Percentiles rank a stretch among this genome's conserved stretches.
These are phyloP conservation scores for Penicillium macrosclerotiorum DNA, from an alignment of 495 filamentous ascomycete species.

Conservation along the genomic window DNA sequence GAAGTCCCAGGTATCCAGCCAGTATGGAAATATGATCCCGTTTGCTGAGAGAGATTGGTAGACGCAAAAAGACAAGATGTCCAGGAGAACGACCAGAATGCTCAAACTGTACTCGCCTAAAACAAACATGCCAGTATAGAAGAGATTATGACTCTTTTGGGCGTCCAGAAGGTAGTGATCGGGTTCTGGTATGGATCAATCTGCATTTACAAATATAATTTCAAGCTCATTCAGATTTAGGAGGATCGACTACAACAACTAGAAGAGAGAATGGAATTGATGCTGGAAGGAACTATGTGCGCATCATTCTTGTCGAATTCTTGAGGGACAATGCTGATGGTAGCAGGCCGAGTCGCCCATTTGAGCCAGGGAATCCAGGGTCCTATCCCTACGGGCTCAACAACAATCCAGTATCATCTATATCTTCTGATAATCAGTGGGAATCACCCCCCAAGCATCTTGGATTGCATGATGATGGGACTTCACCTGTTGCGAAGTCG, in stretches of 20 bases:
- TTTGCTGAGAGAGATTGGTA: no score
- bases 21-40: no score
- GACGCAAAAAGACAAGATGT: conserved; percentile 46
- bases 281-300: conserved; percentile 34
- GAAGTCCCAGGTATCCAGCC: no score
- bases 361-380: no score
- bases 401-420: no score
- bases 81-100: conserved; percentile 44
- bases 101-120: conserved; percentile 41
- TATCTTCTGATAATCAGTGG: no score
- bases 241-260: conserved; percentile 40
- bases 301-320: not conserved
- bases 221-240: conserved; percentile 18
- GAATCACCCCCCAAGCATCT: not conserved
- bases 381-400: no score
- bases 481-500: conserved; percentile 13
- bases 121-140: conserved; percentile 39
- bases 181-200: conserved; percentile 18
- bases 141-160: conserved; percentile 13
- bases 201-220: no score
- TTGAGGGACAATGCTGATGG: conserved; percentile 6
- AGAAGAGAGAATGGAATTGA: conserved; percentile 42
- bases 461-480: conserved; percentile 6
- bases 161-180: conserved; percentile 8
- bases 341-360: conserved; percentile 12